Evolutionary conservation across 345 rosid genomes (phyloP).

Genomic region (Zanthoxylum bungeanum): DNA sequence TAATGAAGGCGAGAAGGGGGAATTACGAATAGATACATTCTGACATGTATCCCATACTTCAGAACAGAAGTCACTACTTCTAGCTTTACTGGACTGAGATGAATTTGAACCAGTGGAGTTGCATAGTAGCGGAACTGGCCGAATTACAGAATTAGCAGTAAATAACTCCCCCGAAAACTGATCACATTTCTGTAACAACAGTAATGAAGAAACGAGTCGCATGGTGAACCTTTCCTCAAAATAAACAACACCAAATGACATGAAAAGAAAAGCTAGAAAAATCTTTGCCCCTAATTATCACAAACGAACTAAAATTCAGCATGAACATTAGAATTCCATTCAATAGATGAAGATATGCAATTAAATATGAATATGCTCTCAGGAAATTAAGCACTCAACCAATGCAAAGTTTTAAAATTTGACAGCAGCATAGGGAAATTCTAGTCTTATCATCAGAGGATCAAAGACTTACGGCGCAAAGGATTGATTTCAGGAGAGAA

Average conservation of each 20-base stretch:
- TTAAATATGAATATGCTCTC: neutral
- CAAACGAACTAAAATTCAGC: neutral
- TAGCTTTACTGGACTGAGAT: conserved; percentile 46
- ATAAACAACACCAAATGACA: neutral
- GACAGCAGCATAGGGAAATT: neutral
- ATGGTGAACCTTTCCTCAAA: neutral
- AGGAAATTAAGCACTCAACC: neutral
- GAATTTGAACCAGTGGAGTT: conserved; percentile 68
- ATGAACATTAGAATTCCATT: neutral
- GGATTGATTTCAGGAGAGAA: conserved; percentile 64
- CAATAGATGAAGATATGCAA: neutral
- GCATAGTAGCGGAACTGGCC: conserved; percentile 82
- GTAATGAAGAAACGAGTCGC: neutral
- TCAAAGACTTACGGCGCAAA: conserved; percentile 66
- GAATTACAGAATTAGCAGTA: conserved; percentile 35
- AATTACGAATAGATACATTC: conserved; percentile 51
- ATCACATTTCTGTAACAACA: conserved; percentile 71
- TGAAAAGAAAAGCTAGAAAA: neutral
- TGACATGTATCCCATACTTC: conserved; percentile 82
- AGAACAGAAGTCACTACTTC: conserved; percentile 60
- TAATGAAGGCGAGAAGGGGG: conserved; percentile 73
- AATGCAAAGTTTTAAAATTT: conserved; percentile 6
- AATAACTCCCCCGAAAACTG: conserved; percentile 77
- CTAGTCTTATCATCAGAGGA: neutral
- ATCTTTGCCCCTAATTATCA: neutral